Conservation (phyloP, 2,329 filamentous ascomycete species). For the Fusarium xyrophilum region DNA sequence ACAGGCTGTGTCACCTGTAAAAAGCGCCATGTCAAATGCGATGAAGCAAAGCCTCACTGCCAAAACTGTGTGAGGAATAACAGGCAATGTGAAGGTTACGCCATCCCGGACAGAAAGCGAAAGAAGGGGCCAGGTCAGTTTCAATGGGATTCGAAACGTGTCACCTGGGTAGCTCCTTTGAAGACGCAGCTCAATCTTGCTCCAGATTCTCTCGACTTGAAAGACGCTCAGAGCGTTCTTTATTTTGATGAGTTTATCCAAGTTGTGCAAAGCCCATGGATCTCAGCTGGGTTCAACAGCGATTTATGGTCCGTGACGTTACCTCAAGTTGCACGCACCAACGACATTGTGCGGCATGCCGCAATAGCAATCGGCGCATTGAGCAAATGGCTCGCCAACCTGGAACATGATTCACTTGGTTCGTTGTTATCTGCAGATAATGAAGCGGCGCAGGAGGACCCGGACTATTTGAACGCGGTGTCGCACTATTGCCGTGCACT, state of each 20-base stretch:
- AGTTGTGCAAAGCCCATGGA: conserved; percentile 43
- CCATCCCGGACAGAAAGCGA: background rate
- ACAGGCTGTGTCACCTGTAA: conserved; percentile 39
- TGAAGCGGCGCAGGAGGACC: background rate
- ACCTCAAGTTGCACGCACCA: conserved; percentile 43
- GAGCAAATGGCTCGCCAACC: conserved; percentile 24
- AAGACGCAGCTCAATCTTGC: conserved; percentile 15
- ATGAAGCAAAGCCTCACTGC: conserved; percentile 27
- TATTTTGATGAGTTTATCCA: conserved; percentile 46
- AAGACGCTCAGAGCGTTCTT: conserved; percentile 6
- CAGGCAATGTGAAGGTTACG: conserved; percentile 31
- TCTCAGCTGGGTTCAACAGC: conserved; percentile 33
- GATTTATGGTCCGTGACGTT: conserved; percentile 43
- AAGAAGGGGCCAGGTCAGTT: conserved; percentile 16
- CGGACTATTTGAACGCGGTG: conserved; percentile 45
- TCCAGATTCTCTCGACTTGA: conserved; percentile 15
- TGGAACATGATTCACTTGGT: background rate
- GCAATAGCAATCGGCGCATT: conserved; percentile 45
- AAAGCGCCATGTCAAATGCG: conserved; percentile 37
- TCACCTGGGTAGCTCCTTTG: background rate
- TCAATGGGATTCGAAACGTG: conserved; percentile 38
- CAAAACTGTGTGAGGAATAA: conserved; percentile 25
- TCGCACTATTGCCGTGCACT: conserved; percentile 47
- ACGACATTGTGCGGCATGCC: conserved; percentile 41
- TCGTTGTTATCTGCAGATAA: background rate